phyloP scores from a whole-genome alignment of 2,329 filamentous ascomycete species.

The Nemania abortiva region DNA sequence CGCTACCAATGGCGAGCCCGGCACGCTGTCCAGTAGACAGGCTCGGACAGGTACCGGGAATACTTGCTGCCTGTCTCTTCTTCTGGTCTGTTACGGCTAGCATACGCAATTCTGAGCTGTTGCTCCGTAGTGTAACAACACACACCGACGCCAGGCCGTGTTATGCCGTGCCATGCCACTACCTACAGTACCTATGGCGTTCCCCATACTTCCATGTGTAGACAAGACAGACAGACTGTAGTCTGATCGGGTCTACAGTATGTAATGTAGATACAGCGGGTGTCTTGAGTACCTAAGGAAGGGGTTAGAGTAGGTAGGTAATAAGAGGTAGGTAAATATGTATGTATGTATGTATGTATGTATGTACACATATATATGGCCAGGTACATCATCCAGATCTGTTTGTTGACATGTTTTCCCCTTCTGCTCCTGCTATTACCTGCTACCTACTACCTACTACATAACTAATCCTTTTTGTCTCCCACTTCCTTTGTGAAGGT shows the following conservation, averaged over 20 bases:
- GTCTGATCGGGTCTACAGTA: neutral
- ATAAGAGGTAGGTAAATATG: neutral
- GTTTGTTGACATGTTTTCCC: conserved; percentile 27
- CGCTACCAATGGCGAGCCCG: conserved; percentile 1
- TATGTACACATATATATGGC: conserved; percentile 27
- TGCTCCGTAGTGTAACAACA: conserved; percentile 36
- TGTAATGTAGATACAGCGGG: neutral
- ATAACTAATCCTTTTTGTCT: conserved; percentile 16
- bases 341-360: conserved; percentile 18
- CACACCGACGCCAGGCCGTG: neutral
- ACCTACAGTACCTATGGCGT: conserved; percentile 1
- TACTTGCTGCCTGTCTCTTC: neutral
- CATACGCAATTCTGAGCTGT: conserved; percentile 34
- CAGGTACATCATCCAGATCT: neutral
- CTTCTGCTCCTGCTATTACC: neutral
- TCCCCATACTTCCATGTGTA: conserved; percentile 28
- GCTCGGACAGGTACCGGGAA: conserved; percentile 5
- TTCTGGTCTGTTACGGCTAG: conserved; percentile 2
- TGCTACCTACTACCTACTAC: neutral
- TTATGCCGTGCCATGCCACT: neutral
- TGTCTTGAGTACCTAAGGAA: neutral
- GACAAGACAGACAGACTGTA: neutral
- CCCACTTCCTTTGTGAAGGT: conserved; percentile 26
- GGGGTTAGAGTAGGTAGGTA: neutral
- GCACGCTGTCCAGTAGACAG: neutral